phyloP scores from a whole-genome alignment of 1,284 basidiomycete genomes.

The Ustilago xerochloae region DNA sequence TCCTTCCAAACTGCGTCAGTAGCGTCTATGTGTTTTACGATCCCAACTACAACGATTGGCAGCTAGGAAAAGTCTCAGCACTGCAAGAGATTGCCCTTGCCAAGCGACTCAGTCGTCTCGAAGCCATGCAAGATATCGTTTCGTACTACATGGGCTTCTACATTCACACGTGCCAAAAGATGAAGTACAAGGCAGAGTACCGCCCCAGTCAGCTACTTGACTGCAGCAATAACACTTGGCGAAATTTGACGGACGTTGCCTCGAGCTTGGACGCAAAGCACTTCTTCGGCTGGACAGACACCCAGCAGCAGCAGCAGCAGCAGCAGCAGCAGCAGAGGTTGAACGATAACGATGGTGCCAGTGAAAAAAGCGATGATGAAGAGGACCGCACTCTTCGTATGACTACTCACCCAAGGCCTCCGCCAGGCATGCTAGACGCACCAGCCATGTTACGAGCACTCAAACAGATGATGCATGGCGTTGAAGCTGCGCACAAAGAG shows the following conservation, averaged over 20 bases:
- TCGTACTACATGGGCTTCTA: conserved; percentile 58
- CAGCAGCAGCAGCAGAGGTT: not conserved
- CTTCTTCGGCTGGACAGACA: conserved; percentile 17
- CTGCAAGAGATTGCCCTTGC: conserved; percentile 58
- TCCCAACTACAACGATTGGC: conserved; percentile 78
- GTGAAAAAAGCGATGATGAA: conserved; percentile 38
- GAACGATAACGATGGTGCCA: conserved; percentile 4
- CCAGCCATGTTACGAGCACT: conserved; percentile 38
- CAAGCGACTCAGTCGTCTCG: conserved; percentile 39
- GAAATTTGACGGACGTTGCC: conserved; percentile 6
- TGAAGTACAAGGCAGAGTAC: conserved; percentile 96
- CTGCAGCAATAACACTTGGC: conserved; percentile 35
- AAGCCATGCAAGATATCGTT: conserved; percentile 15
- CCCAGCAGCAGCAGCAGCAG: not conserved
- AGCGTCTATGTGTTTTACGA: conserved; percentile 97
- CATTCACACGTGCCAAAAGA: conserved; percentile 79
- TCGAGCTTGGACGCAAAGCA: conserved; percentile 13
- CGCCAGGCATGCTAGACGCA: conserved; percentile 67
- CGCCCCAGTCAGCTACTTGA: conserved; percentile 87
- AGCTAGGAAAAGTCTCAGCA: conserved; percentile 78
- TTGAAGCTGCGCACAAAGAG: not conserved
- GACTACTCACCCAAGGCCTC: conserved; percentile 48
- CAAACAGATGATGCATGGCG: conserved; percentile 1
- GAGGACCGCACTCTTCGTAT: conserved; percentile 28
- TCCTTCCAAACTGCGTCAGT: conserved; percentile 88